Evolutionary conservation across 2,329 filamentous ascomycete genomes (phyloP).

Genomic region (Falciphora oryzae): DNA sequence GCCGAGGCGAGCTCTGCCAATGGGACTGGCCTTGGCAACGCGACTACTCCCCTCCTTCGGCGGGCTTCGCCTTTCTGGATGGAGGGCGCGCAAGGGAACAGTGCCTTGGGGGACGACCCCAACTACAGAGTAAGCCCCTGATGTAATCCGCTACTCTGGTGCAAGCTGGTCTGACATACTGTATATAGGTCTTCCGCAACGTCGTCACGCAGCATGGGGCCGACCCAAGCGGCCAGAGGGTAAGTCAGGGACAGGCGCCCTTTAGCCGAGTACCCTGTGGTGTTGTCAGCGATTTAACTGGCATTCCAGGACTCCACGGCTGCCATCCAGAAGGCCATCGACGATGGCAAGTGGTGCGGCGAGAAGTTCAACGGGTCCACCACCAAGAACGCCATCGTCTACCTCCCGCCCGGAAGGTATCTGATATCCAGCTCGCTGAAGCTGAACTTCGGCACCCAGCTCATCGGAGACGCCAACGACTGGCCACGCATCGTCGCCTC

Average conservation of each 20-base stretch:
- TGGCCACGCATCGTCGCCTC: constrained; percentile 3
- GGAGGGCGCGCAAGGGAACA: constrained; percentile 17
- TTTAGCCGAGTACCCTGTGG: constrained; percentile 29
- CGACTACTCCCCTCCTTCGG: neutral
- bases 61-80: constrained; percentile 19
- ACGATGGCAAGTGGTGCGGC: constrained; percentile 2
- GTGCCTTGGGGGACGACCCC: constrained; percentile 20
- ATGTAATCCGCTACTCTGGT: too few species aligned
- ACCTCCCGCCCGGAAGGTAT: constrained; percentile 9
- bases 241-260: too few species aligned
- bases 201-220: neutral
- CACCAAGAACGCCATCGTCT: constrained; percentile 10
- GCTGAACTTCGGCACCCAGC: constrained; percentile 8
- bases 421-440: constrained; percentile 7
- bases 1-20: constrained; percentile 4
- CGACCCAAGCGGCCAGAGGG: too few species aligned
- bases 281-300: constrained; percentile 55
- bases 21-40: constrained; percentile 8
- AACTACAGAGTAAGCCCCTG: too few species aligned
- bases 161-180: too few species aligned
- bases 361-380: constrained; percentile 7
- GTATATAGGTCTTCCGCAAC: neutral
- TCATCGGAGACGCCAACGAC: constrained; percentile 10
- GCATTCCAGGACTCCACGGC: constrained; percentile 67
- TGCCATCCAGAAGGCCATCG: constrained; percentile 45